These are phyloP conservation scores for Alnus rubra DNA, from an alignment of 306 rosid species.

Conservation along the genomic window DNA sequence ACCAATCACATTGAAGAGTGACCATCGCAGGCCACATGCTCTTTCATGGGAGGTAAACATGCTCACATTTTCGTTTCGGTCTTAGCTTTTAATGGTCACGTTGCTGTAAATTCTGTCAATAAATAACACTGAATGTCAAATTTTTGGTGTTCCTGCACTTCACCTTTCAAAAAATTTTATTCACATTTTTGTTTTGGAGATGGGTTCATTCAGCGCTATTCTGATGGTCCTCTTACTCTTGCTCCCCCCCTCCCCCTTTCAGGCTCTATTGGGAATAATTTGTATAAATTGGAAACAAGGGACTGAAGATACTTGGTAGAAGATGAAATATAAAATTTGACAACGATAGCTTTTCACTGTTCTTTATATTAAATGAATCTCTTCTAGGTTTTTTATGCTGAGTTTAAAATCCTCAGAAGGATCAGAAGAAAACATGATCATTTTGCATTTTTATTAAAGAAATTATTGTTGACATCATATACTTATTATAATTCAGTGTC, in stretches of 20 bases:
- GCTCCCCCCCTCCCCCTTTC: not conserved
- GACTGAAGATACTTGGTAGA: not conserved
- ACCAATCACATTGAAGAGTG: constrained; percentile 79
- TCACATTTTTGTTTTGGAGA: not conserved
- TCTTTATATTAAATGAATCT: not conserved
- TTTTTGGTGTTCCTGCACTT: not conserved
- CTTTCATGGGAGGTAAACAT: constrained; percentile 95
- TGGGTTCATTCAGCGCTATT: not conserved
- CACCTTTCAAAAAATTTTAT: not conserved
- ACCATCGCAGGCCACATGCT: constrained; percentile 97
- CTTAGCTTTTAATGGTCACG: constrained; percentile 25
- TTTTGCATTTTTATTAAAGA: too few relatives aligned
- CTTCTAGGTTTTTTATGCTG: not conserved
- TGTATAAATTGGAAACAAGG: not conserved
- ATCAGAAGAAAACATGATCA: too few relatives aligned
- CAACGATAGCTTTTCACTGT: not conserved
- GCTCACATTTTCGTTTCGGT: constrained; percentile 20
- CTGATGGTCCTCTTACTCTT: not conserved
- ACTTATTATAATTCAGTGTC: not conserved
- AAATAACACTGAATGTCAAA: not conserved
- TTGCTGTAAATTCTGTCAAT: constrained; percentile 4
- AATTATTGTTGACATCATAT: too few relatives aligned
- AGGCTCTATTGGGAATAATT: not conserved
- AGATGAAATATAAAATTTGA: not conserved
- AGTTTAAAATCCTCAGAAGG: not conserved